Percentiles rank a stretch among this genome's conserved stretches.
phyloP scores from a whole-genome alignment of 768 basidiomycete species.

The Mrakia blollopis region DNA sequence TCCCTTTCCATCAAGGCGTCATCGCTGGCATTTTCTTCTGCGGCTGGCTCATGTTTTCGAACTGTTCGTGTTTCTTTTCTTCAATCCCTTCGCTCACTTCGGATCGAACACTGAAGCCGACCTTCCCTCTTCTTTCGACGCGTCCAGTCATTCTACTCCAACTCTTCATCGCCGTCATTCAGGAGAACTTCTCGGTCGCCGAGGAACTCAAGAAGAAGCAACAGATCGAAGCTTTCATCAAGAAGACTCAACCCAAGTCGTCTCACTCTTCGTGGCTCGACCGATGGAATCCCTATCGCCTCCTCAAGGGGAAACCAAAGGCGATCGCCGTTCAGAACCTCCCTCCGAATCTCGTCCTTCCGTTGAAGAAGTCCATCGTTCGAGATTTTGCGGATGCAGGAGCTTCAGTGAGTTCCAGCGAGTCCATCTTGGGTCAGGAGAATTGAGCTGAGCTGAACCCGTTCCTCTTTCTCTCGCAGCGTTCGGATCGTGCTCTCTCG shows the following conservation, averaged over 20 bases:
- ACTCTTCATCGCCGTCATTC: constrained; percentile 92
- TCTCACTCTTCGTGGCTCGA: constrained; percentile 61
- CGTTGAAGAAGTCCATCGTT: constrained; percentile 70
- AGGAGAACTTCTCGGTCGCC: constrained; percentile 75
- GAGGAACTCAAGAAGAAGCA: constrained; percentile 81
- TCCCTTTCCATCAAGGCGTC: constrained; percentile 61
- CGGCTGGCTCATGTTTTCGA: constrained; percentile 85
- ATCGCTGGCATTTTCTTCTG: constrained; percentile 67
- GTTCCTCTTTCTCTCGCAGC: neutral
- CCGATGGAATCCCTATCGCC: constrained; percentile 79
- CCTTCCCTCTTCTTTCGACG: neutral
- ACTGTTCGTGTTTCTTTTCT: constrained; percentile 53
- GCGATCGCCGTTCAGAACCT: constrained; percentile 65
- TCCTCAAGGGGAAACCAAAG: constrained; percentile 67
- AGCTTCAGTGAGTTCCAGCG: constrained; percentile 46
- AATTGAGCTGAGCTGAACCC: constrained; percentile 8
- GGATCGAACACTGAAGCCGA: neutral
- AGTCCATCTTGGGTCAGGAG: neutral
- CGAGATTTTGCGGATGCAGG: constrained; percentile 40
- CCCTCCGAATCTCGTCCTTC: constrained; percentile 68
- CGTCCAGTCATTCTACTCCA: constrained; percentile 50
- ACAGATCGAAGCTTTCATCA: constrained; percentile 63
- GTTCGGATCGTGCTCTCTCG: neutral
- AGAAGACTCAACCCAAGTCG: constrained; percentile 47
- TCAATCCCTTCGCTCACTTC: neutral